phyloP scores from a whole-genome alignment of 257 asterid species.

The Fraxinus anomala region DNA sequence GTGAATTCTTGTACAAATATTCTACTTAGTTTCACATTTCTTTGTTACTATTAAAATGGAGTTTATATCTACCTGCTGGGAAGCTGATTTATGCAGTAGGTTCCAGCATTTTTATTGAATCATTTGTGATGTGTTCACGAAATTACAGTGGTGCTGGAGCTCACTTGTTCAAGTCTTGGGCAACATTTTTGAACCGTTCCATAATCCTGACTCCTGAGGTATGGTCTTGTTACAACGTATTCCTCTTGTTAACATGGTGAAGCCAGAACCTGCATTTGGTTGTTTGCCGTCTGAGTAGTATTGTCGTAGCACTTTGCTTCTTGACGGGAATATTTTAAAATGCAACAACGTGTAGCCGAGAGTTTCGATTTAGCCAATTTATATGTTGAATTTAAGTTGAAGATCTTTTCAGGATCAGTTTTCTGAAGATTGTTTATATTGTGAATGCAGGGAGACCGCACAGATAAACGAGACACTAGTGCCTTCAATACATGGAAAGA shows the following conservation, averaged over 20 bases:
- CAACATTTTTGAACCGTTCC: constrained; percentile 76
- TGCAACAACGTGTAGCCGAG: background rate
- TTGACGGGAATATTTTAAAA: background rate
- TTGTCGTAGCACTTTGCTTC: background rate
- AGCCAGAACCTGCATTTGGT: background rate
- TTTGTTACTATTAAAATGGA: background rate
- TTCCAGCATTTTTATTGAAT: constrained; percentile 7
- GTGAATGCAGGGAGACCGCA: constrained; percentile 80
- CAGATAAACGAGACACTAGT: constrained; percentile 87
- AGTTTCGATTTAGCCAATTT: background rate
- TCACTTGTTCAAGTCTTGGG: constrained; percentile 97
- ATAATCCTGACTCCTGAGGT: constrained; percentile 98
- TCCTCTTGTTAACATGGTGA: background rate
- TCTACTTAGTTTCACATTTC: constrained; percentile 5
- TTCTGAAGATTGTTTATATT: background rate
- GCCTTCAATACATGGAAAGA: constrained; percentile 98
- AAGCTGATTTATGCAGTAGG: background rate
- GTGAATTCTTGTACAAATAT: background rate
- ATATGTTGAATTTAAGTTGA: background rate
- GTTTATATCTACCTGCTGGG: background rate
- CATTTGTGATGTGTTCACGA: constrained; percentile 23
- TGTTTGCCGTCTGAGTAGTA: background rate
- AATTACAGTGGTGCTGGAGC: constrained; percentile 97
- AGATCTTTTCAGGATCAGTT: constrained; percentile 14
- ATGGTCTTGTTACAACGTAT: constrained; percentile 17